phyloP scores from a whole-genome alignment of 805 yeast species.

The Kazachstania bromeliacearum region DNA sequence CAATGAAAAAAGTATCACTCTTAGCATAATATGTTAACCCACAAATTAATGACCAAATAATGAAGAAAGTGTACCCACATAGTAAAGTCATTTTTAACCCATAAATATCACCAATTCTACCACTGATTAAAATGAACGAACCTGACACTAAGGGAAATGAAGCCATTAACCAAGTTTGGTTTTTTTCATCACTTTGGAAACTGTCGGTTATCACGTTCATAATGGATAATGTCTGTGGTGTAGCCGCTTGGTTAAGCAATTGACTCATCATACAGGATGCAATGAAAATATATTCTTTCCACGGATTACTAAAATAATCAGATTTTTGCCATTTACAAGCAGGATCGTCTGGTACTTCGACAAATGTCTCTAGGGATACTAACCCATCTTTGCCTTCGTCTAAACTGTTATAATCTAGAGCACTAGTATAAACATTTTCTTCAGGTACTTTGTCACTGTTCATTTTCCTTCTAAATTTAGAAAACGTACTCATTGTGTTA shows the following conservation, averaged over 20 bases:
- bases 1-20: conserved; percentile 40
- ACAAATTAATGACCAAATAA: conserved; percentile 49
- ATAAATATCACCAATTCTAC: conserved; percentile 62
- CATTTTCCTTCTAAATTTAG: not conserved
- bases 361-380: too few species aligned
- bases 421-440: too few species aligned
- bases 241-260: conserved; percentile 34
- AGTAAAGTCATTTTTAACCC: conserved; percentile 51
- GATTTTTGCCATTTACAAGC: conserved; percentile 13
- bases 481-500: too few species aligned
- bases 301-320: conserved; percentile 11
- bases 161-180: conserved; percentile 58
- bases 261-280: conserved; percentile 30
- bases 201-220: conserved; percentile 29
- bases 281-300: conserved; percentile 24
- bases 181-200: conserved; percentile 27
- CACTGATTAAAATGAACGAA: conserved; percentile 59
- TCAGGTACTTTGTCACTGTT: not conserved
- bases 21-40: conserved; percentile 48
- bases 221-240: conserved; percentile 32
- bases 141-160: conserved; percentile 65
- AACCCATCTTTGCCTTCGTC: too few species aligned
- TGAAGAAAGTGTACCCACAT: conserved; percentile 46
- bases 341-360: not conserved
- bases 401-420: too few species aligned